Evolutionary conservation across 192 early-diverging fungal genomes (phyloP), one percentile per base, ranked within the genome.

Genomic region (Coemansia sp.): DNA sequence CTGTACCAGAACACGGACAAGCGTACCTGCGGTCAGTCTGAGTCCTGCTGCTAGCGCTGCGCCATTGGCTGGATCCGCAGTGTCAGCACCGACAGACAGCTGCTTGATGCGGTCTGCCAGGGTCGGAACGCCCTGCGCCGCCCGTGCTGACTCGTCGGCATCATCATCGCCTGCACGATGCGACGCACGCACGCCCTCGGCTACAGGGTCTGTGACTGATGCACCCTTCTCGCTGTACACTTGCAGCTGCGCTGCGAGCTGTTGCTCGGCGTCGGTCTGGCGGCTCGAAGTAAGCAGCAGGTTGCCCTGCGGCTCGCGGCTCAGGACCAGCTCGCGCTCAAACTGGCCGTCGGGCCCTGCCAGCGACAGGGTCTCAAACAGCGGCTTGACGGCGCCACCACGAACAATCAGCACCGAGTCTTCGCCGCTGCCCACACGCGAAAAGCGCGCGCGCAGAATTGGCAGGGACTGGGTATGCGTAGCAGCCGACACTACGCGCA

Each of bases 1-100:
- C 51, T 82, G 79, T 27, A 82, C 74, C 10, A 82, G 67, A 17
- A 82, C 79, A 16, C 79, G 73, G 21, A 82, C 70, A 11, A 82
- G 79, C 10, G 79, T 72, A 35, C 69, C 70, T 1, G 74, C 74
- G 0, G 54, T 47, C 43, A 73, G 59, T 8, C 50, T 49, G 26
- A 55, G 27, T 4, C 38, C 50, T 1, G 41, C 60, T 3, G 41
- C 37, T n/a, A 56, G 10, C 9, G 35, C 65, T 1, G 59, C 8
- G 0, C 57, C n/a, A 9, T 41, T 52, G n/a, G 50, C 39, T 2
- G 61, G 37, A 3, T 21, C 45, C 3, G 21, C 8, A 10, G 19
- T 31, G 0, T 51, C 35, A 6, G 53, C 10, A 4, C 57, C 78
- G 0, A 73, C 74, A 1, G 77, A 74, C 3, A 80, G 65, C 62